A percentile compares a stretch with the other conserved stretches of the same genome.
Evolutionary conservation across 2,329 filamentous ascomycete genomes (phyloP).

Genomic region (Fusarium sp.): DNA sequence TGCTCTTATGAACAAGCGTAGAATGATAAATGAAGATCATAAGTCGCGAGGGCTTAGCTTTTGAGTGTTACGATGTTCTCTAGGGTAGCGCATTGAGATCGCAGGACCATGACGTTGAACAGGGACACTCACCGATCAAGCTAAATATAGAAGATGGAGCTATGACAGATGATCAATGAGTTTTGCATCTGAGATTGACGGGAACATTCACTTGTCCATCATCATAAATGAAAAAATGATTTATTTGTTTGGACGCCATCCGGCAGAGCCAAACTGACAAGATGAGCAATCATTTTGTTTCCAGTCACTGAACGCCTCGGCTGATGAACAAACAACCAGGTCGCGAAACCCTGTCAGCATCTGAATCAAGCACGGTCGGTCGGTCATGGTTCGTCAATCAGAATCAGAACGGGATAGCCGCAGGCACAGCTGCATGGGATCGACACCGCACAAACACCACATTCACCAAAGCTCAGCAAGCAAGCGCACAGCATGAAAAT

Average conservation of each 20-base stretch:
- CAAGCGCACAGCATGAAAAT: constrained; percentile 5
- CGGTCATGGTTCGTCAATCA: constrained; percentile 21
- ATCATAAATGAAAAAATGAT: not conserved
- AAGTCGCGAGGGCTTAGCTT: not conserved
- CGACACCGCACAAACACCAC: constrained; percentile 17
- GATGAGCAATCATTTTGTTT: not conserved
- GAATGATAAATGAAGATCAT: not conserved
- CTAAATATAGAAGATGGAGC: not conserved
- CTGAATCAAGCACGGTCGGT: constrained; percentile 17
- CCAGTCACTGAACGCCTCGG: not conserved
- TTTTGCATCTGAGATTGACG: not conserved
- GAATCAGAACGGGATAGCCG: constrained; percentile 7
- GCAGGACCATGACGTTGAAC: not conserved
- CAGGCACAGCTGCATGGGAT: constrained; percentile 27
- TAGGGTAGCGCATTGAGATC: constrained; percentile 3
- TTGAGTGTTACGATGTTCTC: not conserved
- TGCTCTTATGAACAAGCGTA: not conserved
- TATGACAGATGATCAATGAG: not conserved
- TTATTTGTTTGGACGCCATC: not conserved
- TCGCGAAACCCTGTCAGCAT: constrained; percentile 12
- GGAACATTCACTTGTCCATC: not conserved
- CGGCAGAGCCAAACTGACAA: not conserved
- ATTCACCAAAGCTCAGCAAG: not conserved
- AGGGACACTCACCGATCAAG: not conserved
- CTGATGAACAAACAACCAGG: not conserved